Base-by-base conservation (phyloP, 208 protist genomes). In the Leishmania tarentolae region DNA sequence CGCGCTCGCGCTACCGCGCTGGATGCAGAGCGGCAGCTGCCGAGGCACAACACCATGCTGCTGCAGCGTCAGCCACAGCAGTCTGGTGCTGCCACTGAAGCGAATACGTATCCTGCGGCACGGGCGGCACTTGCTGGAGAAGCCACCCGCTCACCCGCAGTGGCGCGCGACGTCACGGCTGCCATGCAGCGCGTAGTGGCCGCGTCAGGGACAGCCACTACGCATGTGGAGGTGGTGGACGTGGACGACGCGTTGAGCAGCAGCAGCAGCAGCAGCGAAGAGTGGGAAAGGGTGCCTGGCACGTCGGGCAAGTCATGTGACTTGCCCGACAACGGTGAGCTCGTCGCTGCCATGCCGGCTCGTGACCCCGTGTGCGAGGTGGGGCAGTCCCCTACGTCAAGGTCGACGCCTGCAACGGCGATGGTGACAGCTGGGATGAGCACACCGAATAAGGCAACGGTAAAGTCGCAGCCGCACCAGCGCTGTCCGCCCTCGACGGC, bases 201-300 rank as follows among this genome's bases (percentile, higher is more conserved):
- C n/a, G 9, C 65, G 4, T 46, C 77, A 50, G 40, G n/a, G 47
- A 50, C 59, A 0, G 66, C 77, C 17, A n/a, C 19, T 9, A 52
- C 37, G 40, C 47, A 15, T 31, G 71, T 59, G 68, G 63, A 52
- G 11, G 78, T 81, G 31, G 68, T 81, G n/a, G 78, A 81, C 57
- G 78, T 81, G 31, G 78, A 81, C 68, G 21, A 57, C 9, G 44
- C 13, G 47, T 35, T 4, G 11, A 81, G 69, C 35, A 76, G 52
- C 50, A 69, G 68, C 42, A 81, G 69, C 35, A 76, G 52, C 50
- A 69, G 68, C 42, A 8, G 13, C 21, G 40, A 72, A 0, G 19
- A 8, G 44, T 46, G 35, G 37, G 37, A 70, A 15, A 42, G 24
- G 8, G 21, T 35, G 42, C 42, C 52, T 15, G 42, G 3, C 37